These are phyloP conservation scores for Pouteria glomerata DNA, from an alignment of 148 eudicot genomes.

Conservation along the genomic window DNA sequence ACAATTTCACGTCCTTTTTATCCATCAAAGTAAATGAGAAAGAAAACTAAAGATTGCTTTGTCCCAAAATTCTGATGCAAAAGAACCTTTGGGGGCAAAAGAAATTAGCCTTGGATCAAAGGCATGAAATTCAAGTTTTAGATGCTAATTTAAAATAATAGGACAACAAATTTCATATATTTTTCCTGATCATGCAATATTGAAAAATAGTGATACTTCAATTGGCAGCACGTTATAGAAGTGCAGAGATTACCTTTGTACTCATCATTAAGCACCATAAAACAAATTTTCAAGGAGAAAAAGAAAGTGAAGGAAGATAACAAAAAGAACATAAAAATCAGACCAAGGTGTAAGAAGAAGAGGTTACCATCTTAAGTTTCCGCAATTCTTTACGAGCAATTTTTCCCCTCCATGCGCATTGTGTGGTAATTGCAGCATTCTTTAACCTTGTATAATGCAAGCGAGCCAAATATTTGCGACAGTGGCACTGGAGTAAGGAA, in stretches of 20 bases:
- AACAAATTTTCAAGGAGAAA: not conserved
- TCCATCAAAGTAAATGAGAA: not conserved
- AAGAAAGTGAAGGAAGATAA: not conserved
- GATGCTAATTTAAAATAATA: not conserved
- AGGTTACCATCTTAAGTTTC: constrained; percentile 71
- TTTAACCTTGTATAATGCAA: constrained; percentile 48
- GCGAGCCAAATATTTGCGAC: constrained; percentile 70
- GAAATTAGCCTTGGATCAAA: not conserved
- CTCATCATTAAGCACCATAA: not conserved
- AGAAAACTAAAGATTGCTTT: not conserved
- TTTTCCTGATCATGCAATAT: not conserved
- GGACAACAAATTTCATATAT: not conserved
- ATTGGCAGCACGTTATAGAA: too few relatives aligned
- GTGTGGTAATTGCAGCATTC: constrained; percentile 82
- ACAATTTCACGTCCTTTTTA: not conserved
- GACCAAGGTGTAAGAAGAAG: not conserved
- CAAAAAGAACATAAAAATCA: not conserved
- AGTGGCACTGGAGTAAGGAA: constrained; percentile 61
- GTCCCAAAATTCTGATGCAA: not conserved
- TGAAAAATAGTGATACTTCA: not conserved
- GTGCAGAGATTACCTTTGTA: not conserved
- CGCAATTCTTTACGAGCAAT: constrained; percentile 83
- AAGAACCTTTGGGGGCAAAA: not conserved
- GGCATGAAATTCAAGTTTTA: not conserved
- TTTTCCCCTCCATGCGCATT: constrained; percentile 94